These are phyloP conservation scores for Phytophthora syringae DNA, from an alignment of 352 stramenopile genomes.

Conservation along the genomic window DNA sequence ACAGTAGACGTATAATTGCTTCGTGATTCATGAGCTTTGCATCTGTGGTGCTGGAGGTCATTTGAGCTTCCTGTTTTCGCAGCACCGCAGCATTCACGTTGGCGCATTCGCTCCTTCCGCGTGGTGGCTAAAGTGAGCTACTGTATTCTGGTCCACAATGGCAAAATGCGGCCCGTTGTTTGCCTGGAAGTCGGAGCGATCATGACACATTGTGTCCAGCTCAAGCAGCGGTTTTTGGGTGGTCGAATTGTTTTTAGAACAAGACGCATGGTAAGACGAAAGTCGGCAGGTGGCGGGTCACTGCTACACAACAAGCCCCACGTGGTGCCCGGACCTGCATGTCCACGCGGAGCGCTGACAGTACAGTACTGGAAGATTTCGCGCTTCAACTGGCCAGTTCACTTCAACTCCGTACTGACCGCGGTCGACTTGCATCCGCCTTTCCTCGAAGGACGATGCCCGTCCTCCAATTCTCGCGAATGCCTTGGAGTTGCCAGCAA, in stretches of 20 bases:
- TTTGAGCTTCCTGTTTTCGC: constrained; percentile 7
- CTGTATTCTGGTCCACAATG: too few relatives aligned
- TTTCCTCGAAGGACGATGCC: constrained; percentile 7
- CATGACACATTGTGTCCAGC: constrained; percentile 13
- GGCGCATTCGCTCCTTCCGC: neutral
- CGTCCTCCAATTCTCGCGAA: too few relatives aligned
- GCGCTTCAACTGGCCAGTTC: constrained; percentile 8
- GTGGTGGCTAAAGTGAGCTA: too few relatives aligned
- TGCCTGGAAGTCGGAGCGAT: constrained; percentile 7
- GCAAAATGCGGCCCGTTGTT: constrained; percentile 26
- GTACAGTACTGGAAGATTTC: too few relatives aligned
- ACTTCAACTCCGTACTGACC: constrained; percentile 13
- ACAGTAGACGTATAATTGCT: too few relatives aligned
- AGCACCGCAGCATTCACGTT: neutral
- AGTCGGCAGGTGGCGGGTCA: constrained; percentile 5
- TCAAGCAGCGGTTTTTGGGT: constrained; percentile 26
- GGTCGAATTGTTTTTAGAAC: neutral
- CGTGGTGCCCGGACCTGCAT: constrained; percentile 1
- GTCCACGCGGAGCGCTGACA: too few relatives aligned
- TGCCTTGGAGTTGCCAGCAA: too few relatives aligned
- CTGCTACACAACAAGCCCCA: constrained; percentile 1
- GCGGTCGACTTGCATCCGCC: constrained; percentile 6
- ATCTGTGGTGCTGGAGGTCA: neutral
- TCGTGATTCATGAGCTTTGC: too few relatives aligned
- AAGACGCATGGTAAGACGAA: constrained; percentile 15